These are phyloP conservation scores for Spergularia marina DNA, from an alignment of 148 eudicot genomes.

Conservation along the genomic window DNA sequence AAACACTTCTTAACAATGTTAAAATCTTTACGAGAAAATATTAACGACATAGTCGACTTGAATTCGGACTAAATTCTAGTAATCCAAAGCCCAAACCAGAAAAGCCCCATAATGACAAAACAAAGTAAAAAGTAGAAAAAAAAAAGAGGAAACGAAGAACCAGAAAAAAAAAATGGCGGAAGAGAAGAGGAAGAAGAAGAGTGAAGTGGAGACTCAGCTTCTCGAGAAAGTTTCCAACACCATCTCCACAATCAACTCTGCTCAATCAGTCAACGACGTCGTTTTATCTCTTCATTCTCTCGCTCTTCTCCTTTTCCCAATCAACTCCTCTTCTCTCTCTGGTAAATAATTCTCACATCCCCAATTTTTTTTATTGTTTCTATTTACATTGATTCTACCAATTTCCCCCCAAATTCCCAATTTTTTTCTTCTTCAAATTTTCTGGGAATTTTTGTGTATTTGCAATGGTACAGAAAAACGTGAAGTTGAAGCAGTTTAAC, in stretches of 20 bases:
- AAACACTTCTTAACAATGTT: too few relatives aligned
- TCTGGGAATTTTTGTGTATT: not conserved
- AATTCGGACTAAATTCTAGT: too few relatives aligned
- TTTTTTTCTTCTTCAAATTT: not conserved
- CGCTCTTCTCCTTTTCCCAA: constrained; percentile 55
- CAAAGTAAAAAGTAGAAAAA: too few relatives aligned
- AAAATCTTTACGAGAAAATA: too few relatives aligned
- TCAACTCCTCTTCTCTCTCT: constrained; percentile 48
- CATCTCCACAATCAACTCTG: constrained; percentile 44
- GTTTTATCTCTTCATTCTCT: constrained; percentile 70
- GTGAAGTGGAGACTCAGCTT: constrained; percentile 41
- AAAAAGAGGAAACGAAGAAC: not conserved
- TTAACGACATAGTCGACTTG: too few relatives aligned
- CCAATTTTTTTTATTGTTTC: not conserved
- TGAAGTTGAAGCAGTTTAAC: not conserved
- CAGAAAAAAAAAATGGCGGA: constrained; percentile 25
- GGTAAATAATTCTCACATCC: constrained; percentile 28
- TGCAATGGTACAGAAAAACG: not conserved
- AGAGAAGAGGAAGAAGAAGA: constrained; percentile 21
- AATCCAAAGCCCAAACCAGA: too few relatives aligned
- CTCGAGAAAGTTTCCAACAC: constrained; percentile 50
- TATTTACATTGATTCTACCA: not conserved
- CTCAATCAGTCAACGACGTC: constrained; percentile 64
- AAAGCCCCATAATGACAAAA: too few relatives aligned
- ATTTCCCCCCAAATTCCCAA: not conserved